Percentiles rank a stretch among this genome's conserved stretches.
Conservation (phyloP, 208 protist species). For the Leptomonas pyrrhocoris region DNA sequence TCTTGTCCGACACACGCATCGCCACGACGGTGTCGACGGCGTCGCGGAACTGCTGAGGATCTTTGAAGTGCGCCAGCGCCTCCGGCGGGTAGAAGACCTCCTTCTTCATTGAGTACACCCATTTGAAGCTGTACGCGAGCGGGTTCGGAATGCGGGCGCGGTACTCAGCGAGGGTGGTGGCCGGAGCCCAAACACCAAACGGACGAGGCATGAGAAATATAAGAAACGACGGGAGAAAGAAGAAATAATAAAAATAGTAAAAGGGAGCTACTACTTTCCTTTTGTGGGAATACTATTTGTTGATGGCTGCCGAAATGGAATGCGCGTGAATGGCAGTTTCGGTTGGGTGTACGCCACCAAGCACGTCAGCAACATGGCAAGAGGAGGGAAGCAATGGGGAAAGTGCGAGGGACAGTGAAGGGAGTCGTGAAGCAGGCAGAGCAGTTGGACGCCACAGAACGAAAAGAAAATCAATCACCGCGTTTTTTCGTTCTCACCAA, state of each 20-base stretch:
- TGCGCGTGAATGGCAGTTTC: neutral
- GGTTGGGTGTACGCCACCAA: too few relatives aligned
- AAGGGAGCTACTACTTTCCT: constrained; percentile 3
- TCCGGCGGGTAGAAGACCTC: constrained; percentile 87
- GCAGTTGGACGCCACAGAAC: too few relatives aligned
- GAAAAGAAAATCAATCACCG: too few relatives aligned
- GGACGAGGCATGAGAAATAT: constrained; percentile 72
- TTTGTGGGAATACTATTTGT: neutral
- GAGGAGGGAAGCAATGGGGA: too few relatives aligned
- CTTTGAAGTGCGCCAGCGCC: constrained; percentile 85
- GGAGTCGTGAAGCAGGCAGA: too few relatives aligned
- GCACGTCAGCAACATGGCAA: too few relatives aligned
- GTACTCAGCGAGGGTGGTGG: constrained; percentile 86
- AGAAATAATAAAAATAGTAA: constrained; percentile 25
- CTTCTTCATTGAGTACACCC: constrained; percentile 48
- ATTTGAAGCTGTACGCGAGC: constrained; percentile 57
- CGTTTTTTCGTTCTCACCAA: too few relatives aligned
- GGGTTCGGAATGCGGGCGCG: constrained; percentile 73
- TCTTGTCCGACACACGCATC: constrained; percentile 80
- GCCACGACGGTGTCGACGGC: constrained; percentile 79
- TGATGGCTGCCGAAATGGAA: neutral
- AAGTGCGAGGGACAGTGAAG: too few relatives aligned
- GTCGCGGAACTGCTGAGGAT: constrained; percentile 88
- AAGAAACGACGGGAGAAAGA: constrained; percentile 16
- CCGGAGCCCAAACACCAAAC: constrained; percentile 86